Base-by-base conservation (phyloP, 106 monocot genomes). In the Ottelia alismoides region DNA sequence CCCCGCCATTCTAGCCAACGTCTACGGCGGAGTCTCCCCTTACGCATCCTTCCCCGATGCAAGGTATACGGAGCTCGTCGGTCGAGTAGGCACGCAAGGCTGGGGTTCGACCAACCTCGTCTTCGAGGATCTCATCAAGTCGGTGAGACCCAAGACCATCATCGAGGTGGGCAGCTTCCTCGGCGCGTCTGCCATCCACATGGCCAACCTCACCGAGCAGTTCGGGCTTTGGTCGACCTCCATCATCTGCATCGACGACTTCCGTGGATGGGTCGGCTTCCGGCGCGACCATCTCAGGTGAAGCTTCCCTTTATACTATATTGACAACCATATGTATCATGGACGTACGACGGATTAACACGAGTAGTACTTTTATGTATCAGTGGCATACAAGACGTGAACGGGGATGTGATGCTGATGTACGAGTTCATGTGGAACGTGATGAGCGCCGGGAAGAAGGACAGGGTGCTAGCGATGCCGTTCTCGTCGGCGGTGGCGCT, bases 151-250 rank as follows among this genome's bases (percentile, higher is more conserved):
- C 11, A 35, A 10, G 19, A 67, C 57, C 57, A 75, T 87, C 53
- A 69, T 87, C 62, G 87, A 87, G 68, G 81, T 87, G 25, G 87
- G 87, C 30, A 66, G 81, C 20, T 87, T 87, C 63, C 74, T 87
- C 25, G 87, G 88, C 47, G 88, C 88, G 52, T 88, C 88, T 17
- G 88, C 88, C 20, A 72, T 88, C 45, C 88, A 88, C 67, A 88
- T 88, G 88, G 82, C 82, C n/a, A 54, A 63, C 28, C 57, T 83
- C 2, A 62, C 76, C 23, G 45, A 54, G 49, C 67, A 69, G 61
- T 20, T 67, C 28, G 56, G 64, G 17, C 25, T 23, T 6, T 14
- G 14, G n/a, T 18, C 27, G 14, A 24, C 83, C 32, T 46, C 69
- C 48, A 82, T 88, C 72, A 75, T 88, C 57, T 79, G 79, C 52